Conservation (phyloP, 2,329 filamentous ascomycete species). For the Pyrenophora seminiperda region DNA sequence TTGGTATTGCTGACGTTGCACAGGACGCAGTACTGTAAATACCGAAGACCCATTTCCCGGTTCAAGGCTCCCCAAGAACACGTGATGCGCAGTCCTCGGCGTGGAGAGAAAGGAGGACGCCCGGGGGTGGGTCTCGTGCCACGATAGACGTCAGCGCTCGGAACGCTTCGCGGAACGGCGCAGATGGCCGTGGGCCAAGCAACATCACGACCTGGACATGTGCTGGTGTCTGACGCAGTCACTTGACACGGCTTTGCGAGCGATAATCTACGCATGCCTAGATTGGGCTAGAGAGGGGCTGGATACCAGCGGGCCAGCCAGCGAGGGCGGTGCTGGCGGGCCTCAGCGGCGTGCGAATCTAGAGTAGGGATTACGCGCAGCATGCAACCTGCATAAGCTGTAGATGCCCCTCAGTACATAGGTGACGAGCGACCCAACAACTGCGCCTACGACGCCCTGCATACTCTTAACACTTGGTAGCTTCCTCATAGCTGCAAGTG, state of each 20-base stretch:
- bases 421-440: conserved; percentile 12
- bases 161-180: conserved; percentile 20
- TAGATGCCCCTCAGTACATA: conserved; percentile 18
- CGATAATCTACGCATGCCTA: not conserved
- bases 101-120: not conserved
- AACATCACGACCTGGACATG: not conserved
- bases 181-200: conserved; percentile 3
- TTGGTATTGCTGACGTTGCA: too few species aligned
- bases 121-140: conserved; percentile 5
- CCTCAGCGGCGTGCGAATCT: conserved; percentile 6
- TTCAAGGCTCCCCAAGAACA: too few species aligned
- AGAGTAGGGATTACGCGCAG: not conserved
- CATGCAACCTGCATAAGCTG: conserved; percentile 26
- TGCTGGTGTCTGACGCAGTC: conserved; percentile 1
- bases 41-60: too few species aligned
- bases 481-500: conserved; percentile 9
- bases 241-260: conserved; percentile 2
- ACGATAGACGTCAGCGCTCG: conserved; percentile 21
- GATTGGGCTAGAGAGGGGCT: conserved; percentile 2
- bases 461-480: conserved; percentile 26
- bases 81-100: not conserved
- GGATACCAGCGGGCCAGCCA: conserved; percentile 15
- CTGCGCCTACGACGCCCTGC: conserved; percentile 15
- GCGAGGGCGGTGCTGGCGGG: conserved; percentile 11
- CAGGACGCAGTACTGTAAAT: too few species aligned